Percentiles rank a stretch among this genome's conserved stretches.
These are phyloP conservation scores for Botrytis medusae DNA, from an alignment of 2,329 filamentous ascomycete species.

Conservation along the genomic window DNA sequence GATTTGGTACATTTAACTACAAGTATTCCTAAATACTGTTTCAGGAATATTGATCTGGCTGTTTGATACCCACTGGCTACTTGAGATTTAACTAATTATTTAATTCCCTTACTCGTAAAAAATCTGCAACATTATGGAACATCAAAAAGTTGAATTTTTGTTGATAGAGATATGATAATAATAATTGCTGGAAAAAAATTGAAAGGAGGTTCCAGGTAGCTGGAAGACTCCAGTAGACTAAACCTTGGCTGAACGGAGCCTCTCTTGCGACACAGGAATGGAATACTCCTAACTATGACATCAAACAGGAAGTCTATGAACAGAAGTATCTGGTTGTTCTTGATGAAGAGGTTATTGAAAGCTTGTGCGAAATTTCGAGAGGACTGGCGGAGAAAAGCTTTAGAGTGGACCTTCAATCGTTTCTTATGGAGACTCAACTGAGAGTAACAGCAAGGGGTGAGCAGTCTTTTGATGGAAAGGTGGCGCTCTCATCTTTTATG, in stretches of 20 bases:
- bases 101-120: too few species aligned
- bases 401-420: not conserved
- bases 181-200: not conserved
- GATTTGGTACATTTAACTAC: not conserved
- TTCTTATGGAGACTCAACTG: not conserved
- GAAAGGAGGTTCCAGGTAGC: not conserved
- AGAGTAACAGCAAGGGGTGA: not conserved
- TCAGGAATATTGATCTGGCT: not conserved
- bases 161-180: too few species aligned
- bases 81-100: too few species aligned
- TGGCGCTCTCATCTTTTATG: not conserved
- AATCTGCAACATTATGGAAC: too few species aligned
- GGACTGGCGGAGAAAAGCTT: not conserved
- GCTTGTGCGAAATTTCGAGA: not conserved
- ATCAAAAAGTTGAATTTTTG: too few species aligned
- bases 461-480: not conserved
- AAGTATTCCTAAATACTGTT: not conserved
- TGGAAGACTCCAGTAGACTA: not conserved
- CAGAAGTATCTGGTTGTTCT: not conserved
- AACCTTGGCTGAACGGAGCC: not conserved
- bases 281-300: not conserved
- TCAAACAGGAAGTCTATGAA: not conserved
- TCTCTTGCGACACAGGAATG: not conserved
- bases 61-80: too few species aligned
- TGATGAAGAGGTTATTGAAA: not conserved